A percentile compares a stretch with the other conserved stretches of the same genome.
phyloP scores from a whole-genome alignment of 1,284 basidiomycete species.

The Phylloporus gajari region DNA sequence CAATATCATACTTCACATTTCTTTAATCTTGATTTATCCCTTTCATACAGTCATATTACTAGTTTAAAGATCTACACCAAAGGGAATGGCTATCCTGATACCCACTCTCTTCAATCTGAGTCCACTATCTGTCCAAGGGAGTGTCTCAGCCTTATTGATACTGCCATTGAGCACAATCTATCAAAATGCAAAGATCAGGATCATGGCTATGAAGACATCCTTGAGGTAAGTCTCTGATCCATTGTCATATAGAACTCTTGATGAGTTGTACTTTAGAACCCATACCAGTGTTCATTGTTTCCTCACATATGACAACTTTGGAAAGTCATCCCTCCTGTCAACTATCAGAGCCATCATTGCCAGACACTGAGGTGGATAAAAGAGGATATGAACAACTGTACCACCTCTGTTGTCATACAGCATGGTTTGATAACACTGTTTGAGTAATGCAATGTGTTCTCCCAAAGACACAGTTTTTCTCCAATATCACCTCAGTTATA shows the following conservation, averaged over 20 bases:
- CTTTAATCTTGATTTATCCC: too few relatives aligned
- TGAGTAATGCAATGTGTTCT: conserved; percentile 70
- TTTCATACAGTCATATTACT: too few relatives aligned
- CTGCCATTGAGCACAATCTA: conserved; percentile 75
- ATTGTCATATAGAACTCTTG: not conserved
- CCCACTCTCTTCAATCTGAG: conserved; percentile 56
- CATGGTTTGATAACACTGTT: conserved; percentile 87
- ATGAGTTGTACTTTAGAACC: conserved; percentile 54
- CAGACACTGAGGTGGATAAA: conserved; percentile 46
- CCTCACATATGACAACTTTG: conserved; percentile 67
- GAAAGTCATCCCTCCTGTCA: conserved; percentile 62
- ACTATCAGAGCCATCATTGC: conserved; percentile 50
- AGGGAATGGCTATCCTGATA: conserved; percentile 55
- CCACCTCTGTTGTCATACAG: conserved; percentile 75
- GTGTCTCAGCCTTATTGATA: conserved; percentile 67
- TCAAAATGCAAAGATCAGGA: conserved; percentile 78
- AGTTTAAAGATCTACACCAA: conserved; percentile 61
- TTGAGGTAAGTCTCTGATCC: conserved; percentile 67
- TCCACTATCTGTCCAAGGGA: conserved; percentile 71
- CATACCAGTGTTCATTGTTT: conserved; percentile 65
- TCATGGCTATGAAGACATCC: conserved; percentile 85
- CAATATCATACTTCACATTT: too few relatives aligned
- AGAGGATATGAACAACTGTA: conserved; percentile 54
- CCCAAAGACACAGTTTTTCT: conserved; percentile 39
- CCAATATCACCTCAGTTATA: conserved; percentile 19